Evolutionary conservation across 2,329 filamentous ascomycete species (phyloP).

Genomic region (Hansfordia pulvinata): DNA sequence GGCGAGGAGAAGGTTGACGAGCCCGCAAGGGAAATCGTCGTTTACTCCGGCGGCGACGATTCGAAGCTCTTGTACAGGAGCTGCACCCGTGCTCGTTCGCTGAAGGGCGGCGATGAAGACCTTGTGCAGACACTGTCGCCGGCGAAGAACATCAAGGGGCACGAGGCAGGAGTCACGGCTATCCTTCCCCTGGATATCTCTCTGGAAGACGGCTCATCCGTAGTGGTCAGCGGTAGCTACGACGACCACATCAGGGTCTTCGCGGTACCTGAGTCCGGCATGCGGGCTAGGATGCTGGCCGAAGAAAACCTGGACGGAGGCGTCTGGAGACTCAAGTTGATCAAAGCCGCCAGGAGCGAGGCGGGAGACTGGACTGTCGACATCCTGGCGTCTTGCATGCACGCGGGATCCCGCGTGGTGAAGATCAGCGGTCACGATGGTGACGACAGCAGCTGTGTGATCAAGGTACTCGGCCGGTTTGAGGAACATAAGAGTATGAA

Average conservation of each 20-base stretch:
- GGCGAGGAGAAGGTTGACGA: slow-evolving; percentile 2
- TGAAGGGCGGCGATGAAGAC: slow-evolving; percentile 5
- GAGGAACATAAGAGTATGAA: slow-evolving; percentile 91
- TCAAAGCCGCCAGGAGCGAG: slow-evolving; percentile 20
- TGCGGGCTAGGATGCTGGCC: too few relatives aligned
- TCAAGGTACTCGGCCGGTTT: slow-evolving; percentile 57
- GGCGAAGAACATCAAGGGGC: slow-evolving; percentile 31
- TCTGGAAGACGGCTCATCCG: slow-evolving; percentile 26
- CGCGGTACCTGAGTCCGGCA: too few relatives aligned
- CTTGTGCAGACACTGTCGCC: slow-evolving; percentile 9
- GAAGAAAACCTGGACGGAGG: slow-evolving; percentile 61
- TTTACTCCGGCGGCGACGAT: slow-evolving; percentile 69
- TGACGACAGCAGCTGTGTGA: slow-evolving; percentile 34
- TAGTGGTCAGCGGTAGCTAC: slow-evolving; percentile 80
- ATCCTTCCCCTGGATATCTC: slow-evolving; percentile 55
- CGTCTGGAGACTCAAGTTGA: slow-evolving; percentile 71
- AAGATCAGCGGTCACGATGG: slow-evolving; percentile 23
- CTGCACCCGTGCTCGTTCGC: slow-evolving; percentile 12
- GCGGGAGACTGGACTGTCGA: slow-evolving; percentile 17
- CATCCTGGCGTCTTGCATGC: slow-evolving; percentile 87
- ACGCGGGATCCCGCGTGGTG: slow-evolving; percentile 65
- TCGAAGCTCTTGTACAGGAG: slow-evolving; percentile 38
- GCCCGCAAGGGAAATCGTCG: slow-evolving; percentile 16
- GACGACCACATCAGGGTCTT: slow-evolving; percentile 71
- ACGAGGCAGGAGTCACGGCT: slow-evolving; percentile 76